These are phyloP conservation scores for Eucalyptus curtisii DNA, from an alignment of 345 rosid species.

Conservation along the genomic window DNA sequence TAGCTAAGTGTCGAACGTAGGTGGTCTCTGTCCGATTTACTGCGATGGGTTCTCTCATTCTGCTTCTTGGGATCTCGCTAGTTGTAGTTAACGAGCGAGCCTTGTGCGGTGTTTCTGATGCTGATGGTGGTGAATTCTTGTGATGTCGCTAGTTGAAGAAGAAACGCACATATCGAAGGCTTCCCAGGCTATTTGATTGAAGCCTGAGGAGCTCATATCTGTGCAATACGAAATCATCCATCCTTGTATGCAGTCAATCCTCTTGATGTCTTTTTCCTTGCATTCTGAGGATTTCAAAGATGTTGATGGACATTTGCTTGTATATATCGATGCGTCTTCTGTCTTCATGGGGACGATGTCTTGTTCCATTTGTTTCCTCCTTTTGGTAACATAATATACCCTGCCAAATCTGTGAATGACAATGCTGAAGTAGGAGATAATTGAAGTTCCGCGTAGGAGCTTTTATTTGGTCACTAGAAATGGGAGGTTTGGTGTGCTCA, in stretches of 20 bases:
- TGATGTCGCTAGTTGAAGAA: background rate
- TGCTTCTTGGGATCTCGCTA: background rate
- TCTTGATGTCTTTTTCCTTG: background rate
- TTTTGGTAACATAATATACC: background rate
- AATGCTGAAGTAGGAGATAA: background rate
- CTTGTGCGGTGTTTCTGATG: background rate
- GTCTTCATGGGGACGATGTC: background rate
- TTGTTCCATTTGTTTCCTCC: background rate
- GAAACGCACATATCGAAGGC: background rate
- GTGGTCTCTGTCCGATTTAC: background rate
- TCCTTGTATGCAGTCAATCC: background rate
- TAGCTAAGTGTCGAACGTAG: background rate
- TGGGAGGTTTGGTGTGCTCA: background rate
- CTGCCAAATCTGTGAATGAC: background rate
- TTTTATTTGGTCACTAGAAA: background rate
- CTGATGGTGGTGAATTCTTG: background rate
- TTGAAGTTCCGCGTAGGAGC: background rate
- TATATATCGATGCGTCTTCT: background rate
- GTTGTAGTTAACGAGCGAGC: background rate
- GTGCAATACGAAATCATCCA: background rate
- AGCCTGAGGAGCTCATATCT: background rate
- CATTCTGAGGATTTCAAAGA: background rate
- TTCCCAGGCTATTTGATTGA: background rate
- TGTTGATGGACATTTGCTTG: background rate
- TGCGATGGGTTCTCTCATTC: background rate